A percentile compares a stretch with the other conserved stretches of the same genome.
Conservation (phyloP, 2,329 filamentous ascomycete species). For the Aspergillus sp. region DNA sequence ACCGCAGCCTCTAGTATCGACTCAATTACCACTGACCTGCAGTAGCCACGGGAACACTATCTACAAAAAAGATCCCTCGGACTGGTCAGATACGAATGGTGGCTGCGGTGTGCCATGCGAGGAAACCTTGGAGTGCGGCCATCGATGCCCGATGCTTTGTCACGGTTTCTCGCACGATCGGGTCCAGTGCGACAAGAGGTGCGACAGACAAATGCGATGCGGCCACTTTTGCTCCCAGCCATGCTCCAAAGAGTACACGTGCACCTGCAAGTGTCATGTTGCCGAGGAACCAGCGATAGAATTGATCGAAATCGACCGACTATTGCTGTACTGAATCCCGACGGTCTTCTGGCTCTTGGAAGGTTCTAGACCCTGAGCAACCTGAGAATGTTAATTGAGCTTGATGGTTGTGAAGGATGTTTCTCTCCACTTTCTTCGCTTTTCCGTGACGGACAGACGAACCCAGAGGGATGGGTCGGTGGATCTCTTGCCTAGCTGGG, state of each 20-base stretch:
- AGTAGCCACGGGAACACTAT: slow-evolving; percentile 54
- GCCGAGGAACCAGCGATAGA: too few species aligned
- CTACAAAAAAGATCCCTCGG: slow-evolving; percentile 50
- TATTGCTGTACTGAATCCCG: too few species aligned
- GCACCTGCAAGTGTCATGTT: slow-evolving; percentile 28
- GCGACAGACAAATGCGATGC: slow-evolving; percentile 33
- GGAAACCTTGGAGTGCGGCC: slow-evolving; percentile 48
- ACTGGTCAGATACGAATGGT: slow-evolving; percentile 54
- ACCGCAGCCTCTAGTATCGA: slow-evolving; percentile 37
- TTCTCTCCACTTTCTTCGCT: too few species aligned
- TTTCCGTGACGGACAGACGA: too few species aligned
- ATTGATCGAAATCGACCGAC: too few species aligned
- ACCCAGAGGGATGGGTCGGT: too few species aligned
- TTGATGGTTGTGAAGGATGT: too few species aligned
- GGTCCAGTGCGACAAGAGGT: slow-evolving; percentile 35
- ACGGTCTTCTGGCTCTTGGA: too few species aligned
- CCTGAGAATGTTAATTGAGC: too few species aligned
- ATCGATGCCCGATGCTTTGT: slow-evolving; percentile 51
- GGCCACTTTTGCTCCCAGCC: slow-evolving; percentile 35
- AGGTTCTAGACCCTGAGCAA: too few species aligned
- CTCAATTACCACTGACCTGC: slow-evolving; percentile 63
- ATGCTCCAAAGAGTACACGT: slow-evolving; percentile 29
- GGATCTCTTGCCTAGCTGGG: too few species aligned
- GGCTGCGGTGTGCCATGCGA: slow-evolving; percentile 53
- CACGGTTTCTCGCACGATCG: slow-evolving; percentile 45